Base-by-base conservation (phyloP, 2,329 filamentous ascomycete species). In the Colletotrichum siamense region DNA sequence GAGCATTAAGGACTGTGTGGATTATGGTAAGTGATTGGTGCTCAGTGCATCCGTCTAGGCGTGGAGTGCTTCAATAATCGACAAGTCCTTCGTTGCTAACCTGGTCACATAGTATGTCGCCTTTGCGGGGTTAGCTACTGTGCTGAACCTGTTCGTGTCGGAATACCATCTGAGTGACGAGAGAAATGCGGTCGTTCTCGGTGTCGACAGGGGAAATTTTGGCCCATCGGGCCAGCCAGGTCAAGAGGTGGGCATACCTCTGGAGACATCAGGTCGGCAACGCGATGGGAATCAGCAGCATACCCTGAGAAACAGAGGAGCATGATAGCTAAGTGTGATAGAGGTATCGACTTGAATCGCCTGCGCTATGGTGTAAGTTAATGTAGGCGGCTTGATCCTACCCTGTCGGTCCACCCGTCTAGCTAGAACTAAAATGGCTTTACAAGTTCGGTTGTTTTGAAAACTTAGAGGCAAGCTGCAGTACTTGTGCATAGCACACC, bases 1-100 rank as follows among this genome's bases (percentile, higher is more conserved):
- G 80, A 18, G 77, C 82, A 10, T 69, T 82, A 0, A 62, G 79
- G 8, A 77, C 71, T 0, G 80, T 82, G 65, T 83, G 82, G 82
- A 81, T 83, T 15, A 79, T 83, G 79, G 82, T 82, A 24, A 67
- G 78, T 34, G 8, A 6, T n/a, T 44, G 26, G 5, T 28, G 16
- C 16, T 3, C 4, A 2, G 16, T 18, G 16, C 16, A 18, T 44
- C 36, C 26, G 26, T 26, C 26, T 28, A 7, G 6, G 8, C 9
- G 18, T 49, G 10, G 39, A n/a, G 44, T 22, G n/a, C 44, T 49
- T 49, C 18, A 3, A 22, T 3, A n/a, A 49, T 0, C 18, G n/a
- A 49, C n/a, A 28, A 59, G 15, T 16, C 55, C 22, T 28, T 2
- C 13, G 22, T 59, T 59, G 55, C 15, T 59, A 59, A 26, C 24